A percentile compares a stretch with the other conserved stretches of the same genome.
Evolutionary conservation across 2,329 filamentous ascomycete species (phyloP).

Genomic region (Aspergillus tamarii): DNA sequence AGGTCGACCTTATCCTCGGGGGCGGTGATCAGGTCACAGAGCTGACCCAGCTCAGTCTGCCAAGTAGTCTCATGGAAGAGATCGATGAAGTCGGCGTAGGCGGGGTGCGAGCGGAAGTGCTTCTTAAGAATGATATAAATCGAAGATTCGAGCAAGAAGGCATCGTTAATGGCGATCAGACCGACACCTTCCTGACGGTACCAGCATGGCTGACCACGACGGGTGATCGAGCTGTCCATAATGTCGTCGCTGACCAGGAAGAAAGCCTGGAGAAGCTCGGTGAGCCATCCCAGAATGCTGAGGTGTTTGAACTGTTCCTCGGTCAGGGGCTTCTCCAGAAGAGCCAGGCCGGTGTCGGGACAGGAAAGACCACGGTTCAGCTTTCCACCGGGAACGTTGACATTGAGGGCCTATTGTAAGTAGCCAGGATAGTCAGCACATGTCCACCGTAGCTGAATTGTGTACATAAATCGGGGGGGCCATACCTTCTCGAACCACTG

Average conservation of each 20-base stretch:
- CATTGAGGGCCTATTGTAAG: constrained; percentile 68
- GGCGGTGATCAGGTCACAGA: constrained; percentile 91
- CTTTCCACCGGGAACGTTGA: constrained; percentile 91
- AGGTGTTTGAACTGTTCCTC: constrained; percentile 86
- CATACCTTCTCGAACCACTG: constrained; percentile 84
- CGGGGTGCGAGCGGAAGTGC: constrained; percentile 83
- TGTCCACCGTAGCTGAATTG: not conserved
- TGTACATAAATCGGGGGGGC: not conserved
- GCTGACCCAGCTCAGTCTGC: constrained; percentile 94
- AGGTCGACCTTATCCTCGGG: constrained; percentile 93
- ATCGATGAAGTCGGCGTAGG: constrained; percentile 90
- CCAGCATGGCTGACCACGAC: constrained; percentile 94
- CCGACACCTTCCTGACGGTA: constrained; percentile 87
- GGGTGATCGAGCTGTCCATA: constrained; percentile 95
- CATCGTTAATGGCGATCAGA: constrained; percentile 97
- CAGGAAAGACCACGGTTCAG: constrained; percentile 99
- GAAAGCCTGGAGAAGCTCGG: constrained; percentile 96
- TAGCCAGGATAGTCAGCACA: constrained; percentile 9
- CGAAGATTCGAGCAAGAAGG: constrained; percentile 88
- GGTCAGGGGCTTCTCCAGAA: constrained; percentile 71
- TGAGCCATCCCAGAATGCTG: constrained; percentile 92
- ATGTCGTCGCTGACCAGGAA: constrained; percentile 99
- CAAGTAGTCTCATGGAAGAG: constrained; percentile 93
- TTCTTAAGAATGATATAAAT: constrained; percentile 95
- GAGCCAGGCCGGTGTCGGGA: constrained; percentile 82